Evolutionary conservation across 1,139 yeast species (phyloP).

Genomic region (Hemisphaericaspora xylanilytica): DNA sequence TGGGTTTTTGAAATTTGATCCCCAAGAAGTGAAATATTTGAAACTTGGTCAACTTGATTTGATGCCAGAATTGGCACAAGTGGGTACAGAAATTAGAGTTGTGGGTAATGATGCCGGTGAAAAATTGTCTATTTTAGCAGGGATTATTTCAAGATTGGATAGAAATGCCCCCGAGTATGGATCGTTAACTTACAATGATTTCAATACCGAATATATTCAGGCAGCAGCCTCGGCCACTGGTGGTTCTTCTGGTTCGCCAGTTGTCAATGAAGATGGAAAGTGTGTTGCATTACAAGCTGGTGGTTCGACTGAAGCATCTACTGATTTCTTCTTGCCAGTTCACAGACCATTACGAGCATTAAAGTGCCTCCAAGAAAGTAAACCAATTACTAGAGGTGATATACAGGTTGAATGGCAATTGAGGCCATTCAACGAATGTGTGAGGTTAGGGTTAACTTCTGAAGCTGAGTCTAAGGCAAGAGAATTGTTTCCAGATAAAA

Average conservation of each 20-base stretch:
- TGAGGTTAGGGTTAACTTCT: slow-evolving; percentile 76
- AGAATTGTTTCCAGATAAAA: slow-evolving; percentile 64
- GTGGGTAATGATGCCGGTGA: slow-evolving; percentile 98
- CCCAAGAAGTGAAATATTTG: slow-evolving; percentile 70
- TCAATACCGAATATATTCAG: slow-evolving; percentile 92
- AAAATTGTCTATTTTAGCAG: slow-evolving; percentile 81
- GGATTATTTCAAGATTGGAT: slow-evolving; percentile 86
- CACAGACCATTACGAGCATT: slow-evolving; percentile 82
- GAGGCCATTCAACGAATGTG: slow-evolving; percentile 88
- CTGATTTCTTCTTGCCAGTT: slow-evolving; percentile 88
- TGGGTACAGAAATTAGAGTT: slow-evolving; percentile 90
- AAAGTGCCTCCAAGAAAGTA: slow-evolving; percentile 58
- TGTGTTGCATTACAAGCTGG: slow-evolving; percentile 96
- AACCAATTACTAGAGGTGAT: slow-evolving; percentile 71
- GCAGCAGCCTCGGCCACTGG: slow-evolving; percentile 97
- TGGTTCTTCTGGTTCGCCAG: slow-evolving; percentile 95
- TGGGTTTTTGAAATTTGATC: slow-evolving; percentile 76
- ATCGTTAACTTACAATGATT: slow-evolving; percentile 83
- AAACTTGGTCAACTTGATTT: slow-evolving; percentile 62
- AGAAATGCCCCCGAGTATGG: slow-evolving; percentile 97
- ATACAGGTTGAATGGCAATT: slow-evolving; percentile 89
- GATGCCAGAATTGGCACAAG: slow-evolving; percentile 78
- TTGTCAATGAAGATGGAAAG: slow-evolving; percentile 79
- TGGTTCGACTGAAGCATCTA: slow-evolving; percentile 86
- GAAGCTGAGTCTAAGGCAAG: slow-evolving; percentile 75